Conservation (phyloP, 2,329 filamentous ascomycete species). For the Cryphonectria nitschkei region DNA sequence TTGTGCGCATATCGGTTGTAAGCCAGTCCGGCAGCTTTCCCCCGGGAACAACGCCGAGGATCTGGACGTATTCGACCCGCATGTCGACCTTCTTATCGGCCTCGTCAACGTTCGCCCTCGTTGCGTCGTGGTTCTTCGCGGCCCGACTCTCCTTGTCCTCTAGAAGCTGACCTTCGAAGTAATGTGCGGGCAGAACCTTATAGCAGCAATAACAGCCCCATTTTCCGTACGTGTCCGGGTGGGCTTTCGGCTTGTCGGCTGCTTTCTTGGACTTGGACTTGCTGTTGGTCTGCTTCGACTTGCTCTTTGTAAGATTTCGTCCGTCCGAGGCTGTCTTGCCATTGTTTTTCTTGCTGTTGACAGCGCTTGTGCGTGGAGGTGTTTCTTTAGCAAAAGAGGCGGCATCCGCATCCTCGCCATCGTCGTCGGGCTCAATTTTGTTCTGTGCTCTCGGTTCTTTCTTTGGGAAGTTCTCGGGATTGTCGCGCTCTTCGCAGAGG, state of each 20-base stretch:
- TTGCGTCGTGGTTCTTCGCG: constrained; percentile 17
- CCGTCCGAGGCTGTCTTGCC: background rate
- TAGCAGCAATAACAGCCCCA: constrained; percentile 26
- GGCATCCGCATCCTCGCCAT: background rate
- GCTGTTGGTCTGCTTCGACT: background rate
- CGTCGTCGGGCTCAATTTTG: background rate
- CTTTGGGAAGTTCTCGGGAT: constrained; percentile 21
- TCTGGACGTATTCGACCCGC: constrained; percentile 26
- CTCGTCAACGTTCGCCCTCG: background rate
- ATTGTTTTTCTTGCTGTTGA: background rate
- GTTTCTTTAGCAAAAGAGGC: constrained; percentile 1
- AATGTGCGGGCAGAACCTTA: constrained; percentile 22
- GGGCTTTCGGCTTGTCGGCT: constrained; percentile 4
- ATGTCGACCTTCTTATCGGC: constrained; percentile 26
- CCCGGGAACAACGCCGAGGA: constrained; percentile 8
- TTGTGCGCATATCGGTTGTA: constrained; percentile 3
- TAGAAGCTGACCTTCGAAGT: constrained; percentile 22
- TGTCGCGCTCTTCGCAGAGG: constrained; percentile 20
- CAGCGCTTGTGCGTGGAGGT: background rate
- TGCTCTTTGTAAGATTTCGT: background rate
- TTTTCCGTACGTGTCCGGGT: constrained; percentile 4
- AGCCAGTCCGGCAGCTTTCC: constrained; percentile 22
- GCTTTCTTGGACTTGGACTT: background rate
- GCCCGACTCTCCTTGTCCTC: constrained; percentile 16
- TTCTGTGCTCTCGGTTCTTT: constrained; percentile 4